Percentiles rank a stretch among this genome's conserved stretches.
Conservation (phyloP, 306 rosid species). For the Fagus sylvatica region DNA sequence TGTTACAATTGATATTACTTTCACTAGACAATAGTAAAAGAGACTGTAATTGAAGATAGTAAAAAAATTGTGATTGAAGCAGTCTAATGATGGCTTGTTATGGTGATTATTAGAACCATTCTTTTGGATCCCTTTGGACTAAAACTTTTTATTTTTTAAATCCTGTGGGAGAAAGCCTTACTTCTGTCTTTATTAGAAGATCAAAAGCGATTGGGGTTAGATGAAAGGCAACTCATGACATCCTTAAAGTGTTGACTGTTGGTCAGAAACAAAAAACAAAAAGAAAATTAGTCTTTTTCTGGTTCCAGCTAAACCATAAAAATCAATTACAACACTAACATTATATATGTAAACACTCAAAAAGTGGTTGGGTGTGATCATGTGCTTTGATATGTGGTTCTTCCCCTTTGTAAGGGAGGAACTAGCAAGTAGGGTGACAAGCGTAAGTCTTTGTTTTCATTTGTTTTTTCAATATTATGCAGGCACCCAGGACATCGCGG, state of each 20-base stretch:
- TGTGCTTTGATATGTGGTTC: background rate
- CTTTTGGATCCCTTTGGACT: background rate
- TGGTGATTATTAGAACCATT: background rate
- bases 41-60: background rate
- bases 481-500: slow-evolving; percentile 98
- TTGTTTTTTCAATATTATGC: slow-evolving; percentile 30
- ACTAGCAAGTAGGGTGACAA: slow-evolving; percentile 19
- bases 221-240: background rate
- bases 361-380: background rate
- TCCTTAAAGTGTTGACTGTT: background rate
- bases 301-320: background rate
- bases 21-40: background rate
- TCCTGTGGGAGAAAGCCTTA: background rate
- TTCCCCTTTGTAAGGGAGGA: slow-evolving; percentile 10
- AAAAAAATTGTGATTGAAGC: background rate
- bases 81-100: background rate
- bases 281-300: background rate
- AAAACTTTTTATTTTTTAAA: background rate
- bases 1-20: background rate
- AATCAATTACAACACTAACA: background rate
- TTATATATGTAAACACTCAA: slow-evolving; percentile 16
- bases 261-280: background rate
- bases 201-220: background rate
- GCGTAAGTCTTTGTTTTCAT: slow-evolving; percentile 19
- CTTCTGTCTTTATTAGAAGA: background rate